Evolutionary conservation across 805 yeast species (phyloP).

Genomic region (Saccharomyces paradoxus): DNA sequence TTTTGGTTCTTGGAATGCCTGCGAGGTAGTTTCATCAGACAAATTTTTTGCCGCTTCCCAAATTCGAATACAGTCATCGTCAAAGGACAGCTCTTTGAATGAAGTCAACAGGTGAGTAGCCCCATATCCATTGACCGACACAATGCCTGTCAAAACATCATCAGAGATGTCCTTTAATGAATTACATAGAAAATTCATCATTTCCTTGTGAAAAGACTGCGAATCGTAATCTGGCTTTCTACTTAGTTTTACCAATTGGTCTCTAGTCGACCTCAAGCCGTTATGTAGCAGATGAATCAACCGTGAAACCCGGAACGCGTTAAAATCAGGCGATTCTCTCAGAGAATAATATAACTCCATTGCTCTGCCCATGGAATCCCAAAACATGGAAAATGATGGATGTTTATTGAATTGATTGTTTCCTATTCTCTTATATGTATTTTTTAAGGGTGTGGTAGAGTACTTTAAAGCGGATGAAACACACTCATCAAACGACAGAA

Average conservation of each 20-base stretch:
- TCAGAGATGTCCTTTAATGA: slow-evolving; percentile 41
- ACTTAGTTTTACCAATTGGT: slow-evolving; percentile 41
- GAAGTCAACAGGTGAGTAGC: slow-evolving; percentile 46
- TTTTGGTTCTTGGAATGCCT: slow-evolving; percentile 47
- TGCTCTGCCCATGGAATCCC: slow-evolving; percentile 42
- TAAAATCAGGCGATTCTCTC: slow-evolving; percentile 36
- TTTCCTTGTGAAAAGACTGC: slow-evolving; percentile 42
- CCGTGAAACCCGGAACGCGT: slow-evolving; percentile 35
- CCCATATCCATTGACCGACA: slow-evolving; percentile 39
- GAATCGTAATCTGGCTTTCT: slow-evolving; percentile 52
- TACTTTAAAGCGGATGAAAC: slow-evolving; percentile 10
- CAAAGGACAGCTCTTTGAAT: slow-evolving; percentile 47
- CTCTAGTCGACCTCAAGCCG: slow-evolving; percentile 44
- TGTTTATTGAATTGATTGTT: slow-evolving; percentile 1
- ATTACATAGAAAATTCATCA: slow-evolving; percentile 37
- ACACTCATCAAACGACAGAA: slow-evolving; percentile 11
- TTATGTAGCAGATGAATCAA: slow-evolving; percentile 43
- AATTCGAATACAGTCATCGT: slow-evolving; percentile 50
- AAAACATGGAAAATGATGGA: slow-evolving; percentile 30
- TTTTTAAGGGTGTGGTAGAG: slow-evolving; percentile 10
- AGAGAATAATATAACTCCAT: slow-evolving; percentile 40
- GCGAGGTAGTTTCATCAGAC: slow-evolving; percentile 6
- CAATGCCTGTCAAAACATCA: slow-evolving; percentile 37
- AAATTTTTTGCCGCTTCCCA: slow-evolving; percentile 45
- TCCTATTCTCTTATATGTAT: slow-evolving; percentile 7